phyloP scores from a whole-genome alignment of 1,284 basidiomycete genomes.

The Fomitopsis palustris region DNA sequence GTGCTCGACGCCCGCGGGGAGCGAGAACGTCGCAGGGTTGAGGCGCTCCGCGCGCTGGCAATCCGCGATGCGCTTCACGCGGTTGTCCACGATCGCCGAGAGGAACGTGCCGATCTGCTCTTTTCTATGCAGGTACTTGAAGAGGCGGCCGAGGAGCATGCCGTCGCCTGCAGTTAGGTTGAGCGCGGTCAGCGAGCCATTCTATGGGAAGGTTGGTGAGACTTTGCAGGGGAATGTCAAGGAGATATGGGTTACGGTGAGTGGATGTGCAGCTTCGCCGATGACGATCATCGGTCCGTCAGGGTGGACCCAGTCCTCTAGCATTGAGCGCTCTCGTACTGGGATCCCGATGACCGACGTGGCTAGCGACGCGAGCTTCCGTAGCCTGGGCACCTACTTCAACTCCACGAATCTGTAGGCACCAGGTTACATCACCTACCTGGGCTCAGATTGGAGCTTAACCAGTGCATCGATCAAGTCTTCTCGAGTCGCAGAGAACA shows the following conservation, averaged over 20 bases:
- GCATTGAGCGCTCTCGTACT: conserved; percentile 10
- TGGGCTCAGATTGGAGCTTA: conserved; percentile 7
- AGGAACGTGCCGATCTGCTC: conserved; percentile 51
- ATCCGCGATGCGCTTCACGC: conserved; percentile 18
- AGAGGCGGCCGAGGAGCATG: conserved; percentile 51
- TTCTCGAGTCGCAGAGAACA: neutral
- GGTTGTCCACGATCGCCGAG: conserved; percentile 48
- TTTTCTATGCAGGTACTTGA: conserved; percentile 44
- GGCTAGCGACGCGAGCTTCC: conserved; percentile 11
- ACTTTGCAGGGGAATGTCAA: neutral
- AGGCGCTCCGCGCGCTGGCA: conserved; percentile 15
- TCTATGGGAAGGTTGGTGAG: conserved; percentile 27
- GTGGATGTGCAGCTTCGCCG: conserved; percentile 45
- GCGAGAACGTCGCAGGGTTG: conserved; percentile 17
- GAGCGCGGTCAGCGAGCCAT: conserved; percentile 46
- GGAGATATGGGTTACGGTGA: conserved; percentile 37
- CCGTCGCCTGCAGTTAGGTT: conserved; percentile 55
- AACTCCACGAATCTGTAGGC: no score
- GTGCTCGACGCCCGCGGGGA: conserved; percentile 15
- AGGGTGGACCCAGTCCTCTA: conserved; percentile 26
- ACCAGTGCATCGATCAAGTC: conserved; percentile 6
- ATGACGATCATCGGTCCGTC: conserved; percentile 20
- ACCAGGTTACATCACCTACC: conserved; percentile 6
- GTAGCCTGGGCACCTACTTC: conserved; percentile 5
- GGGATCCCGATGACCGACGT: conserved; percentile 9